Evolutionary conservation across 371 early-diverging fungal species (phyloP).

Genomic region (Mortierella sp.): DNA sequence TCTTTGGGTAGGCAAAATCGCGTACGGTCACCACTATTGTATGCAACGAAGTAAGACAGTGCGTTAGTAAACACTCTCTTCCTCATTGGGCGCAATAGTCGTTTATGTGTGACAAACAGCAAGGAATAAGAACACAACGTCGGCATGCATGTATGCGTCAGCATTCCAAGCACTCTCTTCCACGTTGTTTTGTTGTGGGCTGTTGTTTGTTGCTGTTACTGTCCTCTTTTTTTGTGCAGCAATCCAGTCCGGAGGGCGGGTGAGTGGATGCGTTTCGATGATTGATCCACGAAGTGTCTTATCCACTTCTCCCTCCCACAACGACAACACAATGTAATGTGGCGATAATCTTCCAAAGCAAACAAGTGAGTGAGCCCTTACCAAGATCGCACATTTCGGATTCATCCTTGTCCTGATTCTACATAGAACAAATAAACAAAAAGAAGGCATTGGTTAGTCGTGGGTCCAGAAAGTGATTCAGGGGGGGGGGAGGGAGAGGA

Average conservation of each 20-base stretch:
- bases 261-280: too few relatives aligned
- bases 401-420: conserved; percentile 5
- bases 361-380: conserved; percentile 12
- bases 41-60: not conserved
- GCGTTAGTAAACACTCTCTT: not conserved
- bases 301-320: not conserved
- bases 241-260: too few relatives aligned
- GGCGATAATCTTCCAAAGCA: not conserved
- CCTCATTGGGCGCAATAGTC: not conserved
- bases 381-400: conserved; percentile 25
- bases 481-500: too few relatives aligned
- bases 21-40: conserved; percentile 62
- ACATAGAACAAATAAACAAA: not conserved
- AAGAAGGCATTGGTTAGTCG: not conserved
- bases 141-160: not conserved
- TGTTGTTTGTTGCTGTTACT: not conserved
- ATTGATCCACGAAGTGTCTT: not conserved
- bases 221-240: not conserved
- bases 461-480: not conserved
- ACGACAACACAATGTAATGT: not conserved
- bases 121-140: not conserved
- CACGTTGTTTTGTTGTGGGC: not conserved
- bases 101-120: conserved; percentile 12
- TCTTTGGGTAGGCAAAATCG: conserved; percentile 78
- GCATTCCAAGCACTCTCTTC: not conserved